Conservation (phyloP, 2,329 filamentous ascomycete genomes). For the Aspergillus arachidicola region DNA sequence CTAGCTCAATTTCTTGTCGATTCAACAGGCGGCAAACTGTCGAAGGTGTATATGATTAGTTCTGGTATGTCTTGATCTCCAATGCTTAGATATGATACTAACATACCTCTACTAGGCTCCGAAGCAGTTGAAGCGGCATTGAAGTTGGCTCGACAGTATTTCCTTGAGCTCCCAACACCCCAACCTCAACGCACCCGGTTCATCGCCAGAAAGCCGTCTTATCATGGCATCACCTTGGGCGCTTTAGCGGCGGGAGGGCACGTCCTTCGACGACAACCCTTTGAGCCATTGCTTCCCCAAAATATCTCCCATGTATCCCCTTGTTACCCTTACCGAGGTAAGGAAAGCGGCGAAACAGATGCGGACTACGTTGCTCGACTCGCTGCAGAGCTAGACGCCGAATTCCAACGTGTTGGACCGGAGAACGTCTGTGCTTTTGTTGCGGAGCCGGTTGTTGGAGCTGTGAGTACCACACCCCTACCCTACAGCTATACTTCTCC, state of each 20-base stretch:
- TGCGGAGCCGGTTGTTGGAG: slow-evolving; percentile 72
- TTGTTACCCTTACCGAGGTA: slow-evolving; percentile 67
- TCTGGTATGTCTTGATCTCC: slow-evolving; percentile 50
- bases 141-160: slow-evolving; percentile 70
- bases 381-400: slow-evolving; percentile 65
- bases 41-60: slow-evolving; percentile 58
- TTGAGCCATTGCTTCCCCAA: slow-evolving; percentile 59
- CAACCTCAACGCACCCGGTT: slow-evolving; percentile 61
- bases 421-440: slow-evolving; percentile 71
- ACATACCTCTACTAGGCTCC: slow-evolving; percentile 52
- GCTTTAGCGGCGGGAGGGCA: slow-evolving; percentile 68
- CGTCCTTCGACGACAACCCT: slow-evolving; percentile 60
- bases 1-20: slow-evolving; percentile 54
- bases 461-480: slow-evolving; percentile 50
- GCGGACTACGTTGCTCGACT: slow-evolving; percentile 63
- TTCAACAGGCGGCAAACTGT: slow-evolving; percentile 56
- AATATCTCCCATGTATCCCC: slow-evolving; percentile 66
- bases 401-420: slow-evolving; percentile 66
- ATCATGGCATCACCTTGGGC: slow-evolving; percentile 72
- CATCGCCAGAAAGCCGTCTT: slow-evolving; percentile 67
- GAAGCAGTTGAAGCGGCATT: slow-evolving; percentile 71
- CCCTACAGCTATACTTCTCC: neutral
- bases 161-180: slow-evolving; percentile 56
- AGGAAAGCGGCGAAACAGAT: slow-evolving; percentile 55
- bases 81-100: neutral